phyloP scores from a whole-genome alignment of 768 basidiomycete species.

The Lactarius sanguifluus region DNA sequence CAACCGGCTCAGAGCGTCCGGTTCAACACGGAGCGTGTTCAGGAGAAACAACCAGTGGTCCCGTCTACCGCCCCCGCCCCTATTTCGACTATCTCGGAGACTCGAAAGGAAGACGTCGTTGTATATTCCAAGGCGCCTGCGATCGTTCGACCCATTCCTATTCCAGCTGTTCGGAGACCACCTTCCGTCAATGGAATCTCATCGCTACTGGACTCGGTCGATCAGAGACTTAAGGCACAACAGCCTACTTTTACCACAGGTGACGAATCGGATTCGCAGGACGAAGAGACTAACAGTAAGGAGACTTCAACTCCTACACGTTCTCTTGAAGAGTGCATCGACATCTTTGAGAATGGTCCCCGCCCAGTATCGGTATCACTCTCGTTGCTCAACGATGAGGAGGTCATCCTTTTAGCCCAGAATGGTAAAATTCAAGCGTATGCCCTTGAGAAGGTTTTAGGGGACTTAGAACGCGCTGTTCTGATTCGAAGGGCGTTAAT shows the following conservation, averaged over 20 bases:
- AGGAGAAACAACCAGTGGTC: slow-evolving; percentile 18
- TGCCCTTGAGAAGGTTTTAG: slow-evolving; percentile 92
- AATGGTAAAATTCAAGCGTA: slow-evolving; percentile 95
- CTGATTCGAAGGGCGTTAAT: slow-evolving; percentile 82
- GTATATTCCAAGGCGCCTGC: slow-evolving; percentile 23
- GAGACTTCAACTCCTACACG: slow-evolving; percentile 38
- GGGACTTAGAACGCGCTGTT: slow-evolving; percentile 85
- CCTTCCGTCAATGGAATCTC: slow-evolving; percentile 35
- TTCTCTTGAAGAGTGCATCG: slow-evolving; percentile 72
- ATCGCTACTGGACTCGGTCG: slow-evolving; percentile 58
- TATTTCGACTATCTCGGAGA: neutral
- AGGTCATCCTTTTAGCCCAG: slow-evolving; percentile 84
- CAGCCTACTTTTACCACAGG: slow-evolving; percentile 31
- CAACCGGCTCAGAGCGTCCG: slow-evolving; percentile 30
- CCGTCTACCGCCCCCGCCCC: slow-evolving; percentile 16
- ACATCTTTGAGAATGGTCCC: slow-evolving; percentile 75
- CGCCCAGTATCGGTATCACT: slow-evolving; percentile 57
- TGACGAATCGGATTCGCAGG: slow-evolving; percentile 32
- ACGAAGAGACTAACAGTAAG: slow-evolving; percentile 26
- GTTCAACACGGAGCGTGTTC: slow-evolving; percentile 25
- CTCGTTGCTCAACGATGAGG: slow-evolving; percentile 80
- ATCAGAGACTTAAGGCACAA: slow-evolving; percentile 47
- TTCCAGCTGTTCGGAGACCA: slow-evolving; percentile 28
- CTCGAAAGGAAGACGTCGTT: slow-evolving; percentile 4
- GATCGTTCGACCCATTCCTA: slow-evolving; percentile 29